phyloP scores from a whole-genome alignment of 1,284 basidiomycete species.

The Anthracocystis walkeri region DNA sequence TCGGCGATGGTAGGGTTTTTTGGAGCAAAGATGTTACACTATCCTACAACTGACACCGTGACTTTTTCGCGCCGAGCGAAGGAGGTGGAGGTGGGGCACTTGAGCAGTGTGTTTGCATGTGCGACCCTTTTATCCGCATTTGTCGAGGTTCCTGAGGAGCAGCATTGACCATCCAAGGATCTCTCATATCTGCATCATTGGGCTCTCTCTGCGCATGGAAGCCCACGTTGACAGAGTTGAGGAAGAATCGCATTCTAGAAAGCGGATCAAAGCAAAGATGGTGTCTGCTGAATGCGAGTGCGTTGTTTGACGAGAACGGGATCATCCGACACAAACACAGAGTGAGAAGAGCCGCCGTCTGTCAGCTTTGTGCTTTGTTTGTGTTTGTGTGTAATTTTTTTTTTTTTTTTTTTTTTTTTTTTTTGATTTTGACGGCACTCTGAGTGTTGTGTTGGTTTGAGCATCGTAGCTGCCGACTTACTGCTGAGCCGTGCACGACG shows the following conservation, averaged over 20 bases:
- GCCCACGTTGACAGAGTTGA: too few species aligned
- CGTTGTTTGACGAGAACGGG: neutral
- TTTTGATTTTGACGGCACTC: neutral
- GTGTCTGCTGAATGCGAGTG: neutral
- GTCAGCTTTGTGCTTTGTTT: too few species aligned
- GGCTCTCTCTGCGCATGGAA: too few species aligned
- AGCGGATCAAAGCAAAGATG: neutral
- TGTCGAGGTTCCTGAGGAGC: neutral
- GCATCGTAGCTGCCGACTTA: too few species aligned
- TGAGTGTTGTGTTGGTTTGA: neutral
- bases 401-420: neutral
- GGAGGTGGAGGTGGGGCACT: constrained; percentile 13
- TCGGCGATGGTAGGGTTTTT: too few species aligned
- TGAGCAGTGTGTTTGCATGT: neutral
- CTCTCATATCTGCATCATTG: too few species aligned
- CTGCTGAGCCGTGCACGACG: constrained; percentile 16
- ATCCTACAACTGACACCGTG: neutral
- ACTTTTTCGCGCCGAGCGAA: neutral
- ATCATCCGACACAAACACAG: neutral
- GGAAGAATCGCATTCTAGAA: neutral
- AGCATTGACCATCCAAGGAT: neutral
- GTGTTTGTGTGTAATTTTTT: too few species aligned
- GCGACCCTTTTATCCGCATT: constrained; percentile 2
- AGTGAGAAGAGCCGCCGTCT: too few species aligned
- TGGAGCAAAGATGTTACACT: neutral